phyloP scores from a whole-genome alignment of 306 rosid species.

The Oemleria cerasiformis region DNA sequence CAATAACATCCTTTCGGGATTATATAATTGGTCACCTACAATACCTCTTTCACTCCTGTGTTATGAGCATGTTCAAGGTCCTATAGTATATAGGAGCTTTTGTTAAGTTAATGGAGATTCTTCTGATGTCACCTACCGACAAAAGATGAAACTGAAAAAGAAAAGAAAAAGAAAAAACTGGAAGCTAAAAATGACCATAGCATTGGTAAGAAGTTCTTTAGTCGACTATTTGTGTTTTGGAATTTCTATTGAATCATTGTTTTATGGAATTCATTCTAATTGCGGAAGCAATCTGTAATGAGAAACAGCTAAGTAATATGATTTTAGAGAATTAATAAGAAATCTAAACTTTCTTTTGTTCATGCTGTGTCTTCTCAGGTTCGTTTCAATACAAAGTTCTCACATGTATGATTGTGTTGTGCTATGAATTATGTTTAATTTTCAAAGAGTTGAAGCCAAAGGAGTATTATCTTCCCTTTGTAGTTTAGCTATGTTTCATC shows the following conservation, averaged over 20 bases:
- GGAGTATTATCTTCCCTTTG: constrained; percentile 3
- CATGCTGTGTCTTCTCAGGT: neutral
- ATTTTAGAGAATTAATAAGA: constrained; percentile 2
- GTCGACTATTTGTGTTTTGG: neutral
- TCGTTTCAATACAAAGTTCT: neutral
- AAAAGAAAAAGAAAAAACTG: neutral
- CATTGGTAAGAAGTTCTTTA: neutral
- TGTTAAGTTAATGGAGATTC: neutral
- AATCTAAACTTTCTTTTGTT: neutral
- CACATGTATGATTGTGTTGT: neutral
- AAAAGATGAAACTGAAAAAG: neutral
- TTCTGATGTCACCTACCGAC: neutral
- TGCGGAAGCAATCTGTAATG: neutral
- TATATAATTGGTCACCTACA: neutral
- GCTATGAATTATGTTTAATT: neutral
- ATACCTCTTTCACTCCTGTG: neutral
- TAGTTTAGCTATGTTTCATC: neutral
- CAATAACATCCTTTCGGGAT: neutral
- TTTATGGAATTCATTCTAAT: neutral
- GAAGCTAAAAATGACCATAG: neutral
- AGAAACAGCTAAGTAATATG: neutral
- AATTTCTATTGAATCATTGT: neutral
- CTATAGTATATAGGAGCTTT: neutral
- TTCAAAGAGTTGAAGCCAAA: neutral
- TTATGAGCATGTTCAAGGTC: neutral